phyloP scores from a whole-genome alignment of 2,329 filamentous ascomycete genomes.

The Escovopsis sp. region DNA sequence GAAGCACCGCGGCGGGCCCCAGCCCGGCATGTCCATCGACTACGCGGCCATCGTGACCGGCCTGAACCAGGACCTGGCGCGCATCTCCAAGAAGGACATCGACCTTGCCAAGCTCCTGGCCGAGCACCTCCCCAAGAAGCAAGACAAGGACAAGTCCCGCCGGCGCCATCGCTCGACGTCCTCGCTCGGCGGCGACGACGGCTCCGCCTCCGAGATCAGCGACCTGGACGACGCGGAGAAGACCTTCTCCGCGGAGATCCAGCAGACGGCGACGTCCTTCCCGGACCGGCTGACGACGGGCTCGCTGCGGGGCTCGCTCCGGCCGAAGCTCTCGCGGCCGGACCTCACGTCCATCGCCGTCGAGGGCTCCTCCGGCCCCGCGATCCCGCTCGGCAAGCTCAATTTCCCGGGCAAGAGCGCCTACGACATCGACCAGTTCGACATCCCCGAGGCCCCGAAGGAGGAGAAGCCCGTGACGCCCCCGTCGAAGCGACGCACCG shows the following conservation, averaged over 20 bases:
- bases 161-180: slow-evolving; percentile 4
- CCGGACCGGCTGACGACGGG: slow-evolving; percentile 8
- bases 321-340: slow-evolving; percentile 13
- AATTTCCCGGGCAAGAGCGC: slow-evolving; percentile 5
- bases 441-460: slow-evolving; percentile 1
- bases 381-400: background rate
- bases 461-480: background rate
- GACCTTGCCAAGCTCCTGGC: slow-evolving; percentile 1
- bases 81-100: slow-evolving; percentile 10
- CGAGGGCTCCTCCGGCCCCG: background rate
- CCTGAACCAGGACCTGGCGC: slow-evolving; percentile 26
- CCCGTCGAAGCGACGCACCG: slow-evolving; percentile 1
- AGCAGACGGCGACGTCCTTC: slow-evolving; percentile 11
- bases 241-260: slow-evolving; percentile 6
- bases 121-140: slow-evolving; percentile 1
- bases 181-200: slow-evolving; percentile 3
- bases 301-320: slow-evolving; percentile 10
- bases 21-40: slow-evolving; percentile 19
- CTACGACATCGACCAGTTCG: slow-evolving; percentile 5
- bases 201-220: slow-evolving; percentile 32
- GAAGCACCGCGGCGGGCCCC: slow-evolving; percentile 11
- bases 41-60: slow-evolving; percentile 28
- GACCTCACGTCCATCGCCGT: slow-evolving; percentile 3
- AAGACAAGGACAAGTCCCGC: background rate
- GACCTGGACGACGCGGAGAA: slow-evolving; percentile 34